phyloP scores from a whole-genome alignment of 257 asterid species.

The Paraleonurus japonicus region DNA sequence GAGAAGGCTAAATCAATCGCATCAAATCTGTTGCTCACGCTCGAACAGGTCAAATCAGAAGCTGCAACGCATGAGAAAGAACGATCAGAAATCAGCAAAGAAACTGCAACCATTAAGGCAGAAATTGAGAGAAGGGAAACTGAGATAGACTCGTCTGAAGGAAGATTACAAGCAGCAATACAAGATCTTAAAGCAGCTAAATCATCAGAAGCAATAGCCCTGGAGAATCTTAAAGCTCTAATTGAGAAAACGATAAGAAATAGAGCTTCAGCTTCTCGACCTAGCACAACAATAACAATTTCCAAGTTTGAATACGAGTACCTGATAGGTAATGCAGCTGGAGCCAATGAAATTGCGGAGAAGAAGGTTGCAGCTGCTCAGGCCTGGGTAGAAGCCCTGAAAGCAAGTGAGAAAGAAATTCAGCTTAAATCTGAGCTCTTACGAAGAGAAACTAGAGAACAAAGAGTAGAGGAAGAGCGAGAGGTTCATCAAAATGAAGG shows the following conservation, averaged over 20 bases:
- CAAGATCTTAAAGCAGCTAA: conserved; percentile 59
- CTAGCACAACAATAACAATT: conserved; percentile 53
- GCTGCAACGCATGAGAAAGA: conserved; percentile 54
- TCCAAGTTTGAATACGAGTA: conserved; percentile 80
- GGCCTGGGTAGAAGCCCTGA: conserved; percentile 88
- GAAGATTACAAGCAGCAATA: conserved; percentile 51
- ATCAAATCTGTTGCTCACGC: conserved; percentile 47
- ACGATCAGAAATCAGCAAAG: conserved; percentile 37
- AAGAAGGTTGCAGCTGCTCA: conserved; percentile 81
- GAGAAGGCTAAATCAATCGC: conserved; percentile 49
- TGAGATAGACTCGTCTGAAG: conserved; percentile 57
- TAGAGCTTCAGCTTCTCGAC: conserved; percentile 54
- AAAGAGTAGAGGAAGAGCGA: conserved; percentile 50
- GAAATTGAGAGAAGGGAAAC: conserved; percentile 57
- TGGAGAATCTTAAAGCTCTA: conserved; percentile 53
- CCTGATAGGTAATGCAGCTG: conserved; percentile 64
- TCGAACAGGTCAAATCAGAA: conserved; percentile 56
- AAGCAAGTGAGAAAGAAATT: conserved; percentile 76
- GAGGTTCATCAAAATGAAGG: conserved; percentile 39
- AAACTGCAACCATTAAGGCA: conserved; percentile 40
- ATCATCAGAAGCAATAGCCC: conserved; percentile 62
- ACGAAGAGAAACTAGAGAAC: conserved; percentile 51
- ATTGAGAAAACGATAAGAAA: conserved; percentile 48
- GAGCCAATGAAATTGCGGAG: conserved; percentile 72
- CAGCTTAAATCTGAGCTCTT: conserved; percentile 50